These are phyloP conservation scores for Coemansia sp. DNA, from an alignment of 192 early-diverging fungal genomes.

Conservation along the genomic window DNA sequence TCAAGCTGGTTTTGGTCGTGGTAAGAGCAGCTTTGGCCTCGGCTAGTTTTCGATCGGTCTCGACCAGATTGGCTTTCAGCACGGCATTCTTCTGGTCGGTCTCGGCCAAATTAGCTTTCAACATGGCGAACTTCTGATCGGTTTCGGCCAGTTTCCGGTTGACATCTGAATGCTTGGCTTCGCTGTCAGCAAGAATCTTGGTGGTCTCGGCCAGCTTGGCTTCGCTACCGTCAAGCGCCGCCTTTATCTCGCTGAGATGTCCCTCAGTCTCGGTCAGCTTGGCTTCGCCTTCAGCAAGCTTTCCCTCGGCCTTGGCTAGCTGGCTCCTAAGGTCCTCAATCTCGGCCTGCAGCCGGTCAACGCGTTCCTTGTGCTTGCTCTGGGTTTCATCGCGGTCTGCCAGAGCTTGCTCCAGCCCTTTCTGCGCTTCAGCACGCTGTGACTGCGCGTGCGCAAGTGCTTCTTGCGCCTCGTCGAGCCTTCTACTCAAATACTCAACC, in stretches of 20 bases:
- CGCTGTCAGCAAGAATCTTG: background rate
- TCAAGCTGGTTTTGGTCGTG: too few species aligned
- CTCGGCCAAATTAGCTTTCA: conserved; percentile 4
- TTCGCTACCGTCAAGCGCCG: background rate
- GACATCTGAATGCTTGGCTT: conserved; percentile 5
- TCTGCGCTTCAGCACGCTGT: background rate
- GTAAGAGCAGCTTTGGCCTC: too few species aligned
- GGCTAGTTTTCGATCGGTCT: too few species aligned
- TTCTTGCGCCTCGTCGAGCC: too few species aligned
- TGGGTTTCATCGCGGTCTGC: background rate
- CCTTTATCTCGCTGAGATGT: background rate
- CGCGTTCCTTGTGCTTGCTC: background rate
- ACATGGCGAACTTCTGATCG: background rate
- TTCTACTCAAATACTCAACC: too few species aligned
- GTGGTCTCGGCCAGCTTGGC: background rate
- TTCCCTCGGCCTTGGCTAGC: background rate
- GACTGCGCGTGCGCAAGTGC: too few species aligned
- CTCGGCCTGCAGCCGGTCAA: background rate
- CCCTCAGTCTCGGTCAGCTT: too few species aligned
- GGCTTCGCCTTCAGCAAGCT: background rate
- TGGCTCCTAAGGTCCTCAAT: background rate
- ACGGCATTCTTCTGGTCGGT: background rate
- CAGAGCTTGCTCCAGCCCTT: background rate
- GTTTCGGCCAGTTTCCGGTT: background rate
- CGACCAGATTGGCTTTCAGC: too few species aligned